These are phyloP conservation scores for Fusarium sp. DNA, from an alignment of 2,329 filamentous ascomycete genomes.

Conservation along the genomic window DNA sequence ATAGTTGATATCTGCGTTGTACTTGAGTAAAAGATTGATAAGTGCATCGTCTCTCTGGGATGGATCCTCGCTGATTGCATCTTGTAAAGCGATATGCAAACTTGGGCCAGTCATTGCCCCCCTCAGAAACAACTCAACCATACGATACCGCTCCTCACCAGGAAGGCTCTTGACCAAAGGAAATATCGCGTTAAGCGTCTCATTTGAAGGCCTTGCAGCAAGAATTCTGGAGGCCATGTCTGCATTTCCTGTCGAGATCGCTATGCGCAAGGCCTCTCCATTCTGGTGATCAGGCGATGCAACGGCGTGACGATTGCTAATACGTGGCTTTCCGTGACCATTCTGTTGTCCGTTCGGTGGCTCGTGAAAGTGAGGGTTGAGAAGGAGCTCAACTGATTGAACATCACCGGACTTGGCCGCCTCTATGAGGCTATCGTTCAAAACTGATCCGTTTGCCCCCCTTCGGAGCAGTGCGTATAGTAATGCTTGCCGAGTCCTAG, in stretches of 20 bases:
- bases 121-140: slow-evolving; percentile 66
- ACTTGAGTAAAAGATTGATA: slow-evolving; percentile 66
- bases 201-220: slow-evolving; percentile 60
- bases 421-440: slow-evolving; percentile 67
- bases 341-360: slow-evolving; percentile 35
- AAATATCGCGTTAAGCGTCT: slow-evolving; percentile 65
- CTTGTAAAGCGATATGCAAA: slow-evolving; percentile 66
- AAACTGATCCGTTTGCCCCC: slow-evolving; percentile 63
- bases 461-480: slow-evolving; percentile 64
- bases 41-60: slow-evolving; percentile 65
- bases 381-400: slow-evolving; percentile 63
- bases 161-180: slow-evolving; percentile 62
- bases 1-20: slow-evolving; percentile 69
- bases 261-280: slow-evolving; percentile 65
- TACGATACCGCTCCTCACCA: slow-evolving; percentile 60
- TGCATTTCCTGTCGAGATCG: slow-evolving; percentile 62
- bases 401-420: slow-evolving; percentile 65
- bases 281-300: slow-evolving; percentile 68
- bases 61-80: slow-evolving; percentile 65
- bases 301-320: slow-evolving; percentile 62
- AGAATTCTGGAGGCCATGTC: slow-evolving; percentile 64
- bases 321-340: slow-evolving; percentile 47
- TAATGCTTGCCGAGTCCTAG: slow-evolving; percentile 62
- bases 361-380: slow-evolving; percentile 64
- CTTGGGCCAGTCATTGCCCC: slow-evolving; percentile 63